These are phyloP conservation scores for Zygotorulaspora danielsina DNA, from an alignment of 805 yeast species.

Conservation along the genomic window DNA sequence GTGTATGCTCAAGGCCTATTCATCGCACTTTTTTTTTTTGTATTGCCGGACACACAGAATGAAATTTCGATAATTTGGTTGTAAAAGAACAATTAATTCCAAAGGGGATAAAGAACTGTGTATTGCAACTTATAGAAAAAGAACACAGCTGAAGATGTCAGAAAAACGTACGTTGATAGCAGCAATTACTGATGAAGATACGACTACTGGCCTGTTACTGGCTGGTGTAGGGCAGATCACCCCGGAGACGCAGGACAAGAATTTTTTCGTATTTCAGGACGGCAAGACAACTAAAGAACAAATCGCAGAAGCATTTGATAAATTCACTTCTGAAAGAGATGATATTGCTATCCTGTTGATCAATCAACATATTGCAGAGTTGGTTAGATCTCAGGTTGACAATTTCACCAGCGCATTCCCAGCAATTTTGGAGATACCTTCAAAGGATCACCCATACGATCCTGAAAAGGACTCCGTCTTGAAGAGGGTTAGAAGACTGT, in stretches of 20 bases:
- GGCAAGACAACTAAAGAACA: slow-evolving; percentile 74
- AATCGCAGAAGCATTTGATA: slow-evolving; percentile 67
- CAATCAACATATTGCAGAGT: slow-evolving; percentile 92
- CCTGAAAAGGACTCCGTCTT: slow-evolving; percentile 96
- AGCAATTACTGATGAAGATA: slow-evolving; percentile 95
- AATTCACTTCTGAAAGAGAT: slow-evolving; percentile 67
- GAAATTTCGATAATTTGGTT: slow-evolving; percentile 5
- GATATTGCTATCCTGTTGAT: slow-evolving; percentile 91
- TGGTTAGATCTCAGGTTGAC: slow-evolving; percentile 78
- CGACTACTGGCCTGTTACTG: slow-evolving; percentile 89
- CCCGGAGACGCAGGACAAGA: slow-evolving; percentile 50
- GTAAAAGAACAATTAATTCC: slow-evolving; percentile 7
- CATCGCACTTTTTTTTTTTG: background rate
- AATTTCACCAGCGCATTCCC: slow-evolving; percentile 88
- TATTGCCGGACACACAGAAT: slow-evolving; percentile 1
- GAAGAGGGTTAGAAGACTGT: slow-evolving; percentile 88
- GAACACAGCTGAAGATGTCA: slow-evolving; percentile 17
- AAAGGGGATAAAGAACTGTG: slow-evolving; percentile 1
- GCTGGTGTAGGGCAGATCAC: slow-evolving; percentile 92
- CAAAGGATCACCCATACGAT: slow-evolving; percentile 97
- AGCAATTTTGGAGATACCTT: slow-evolving; percentile 93
- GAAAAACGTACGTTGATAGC: slow-evolving; percentile 78
- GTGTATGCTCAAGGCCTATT: no score
- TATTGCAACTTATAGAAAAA: background rate
- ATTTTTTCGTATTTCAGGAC: slow-evolving; percentile 75